Conservation (phyloP, 2,329 filamentous ascomycete genomes). For the Neofusicoccum cordaticola region DNA sequence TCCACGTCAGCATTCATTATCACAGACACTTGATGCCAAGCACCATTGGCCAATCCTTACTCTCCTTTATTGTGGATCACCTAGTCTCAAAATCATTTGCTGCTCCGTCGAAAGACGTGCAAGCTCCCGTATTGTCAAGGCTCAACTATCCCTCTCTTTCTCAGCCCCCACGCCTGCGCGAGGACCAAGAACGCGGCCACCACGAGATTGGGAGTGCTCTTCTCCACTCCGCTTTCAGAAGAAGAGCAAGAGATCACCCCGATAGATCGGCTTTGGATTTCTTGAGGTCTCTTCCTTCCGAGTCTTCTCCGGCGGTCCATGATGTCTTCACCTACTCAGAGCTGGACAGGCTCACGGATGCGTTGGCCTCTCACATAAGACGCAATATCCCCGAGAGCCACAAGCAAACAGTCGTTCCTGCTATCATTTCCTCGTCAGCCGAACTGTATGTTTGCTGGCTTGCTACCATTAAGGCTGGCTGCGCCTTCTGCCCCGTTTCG, state of each 20-base stretch:
- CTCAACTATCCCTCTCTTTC: slow-evolving; percentile 14
- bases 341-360: slow-evolving; percentile 15
- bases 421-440: slow-evolving; percentile 45
- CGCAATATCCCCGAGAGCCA: background rate
- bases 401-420: slow-evolving; percentile 3
- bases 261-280: slow-evolving; percentile 14
- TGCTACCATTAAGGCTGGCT: slow-evolving; percentile 70
- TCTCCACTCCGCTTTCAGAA: slow-evolving; percentile 1
- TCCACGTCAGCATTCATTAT: slow-evolving; percentile 5
- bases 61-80: background rate
- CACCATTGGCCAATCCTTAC: slow-evolving; percentile 3
- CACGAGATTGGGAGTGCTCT: background rate
- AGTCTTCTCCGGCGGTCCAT: background rate
- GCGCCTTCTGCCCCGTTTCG: slow-evolving; percentile 75
- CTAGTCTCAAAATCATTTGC: background rate
- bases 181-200: background rate
- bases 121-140: background rate
- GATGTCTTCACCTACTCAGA: slow-evolving; percentile 8
- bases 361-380: background rate
- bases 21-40: slow-evolving; percentile 1
- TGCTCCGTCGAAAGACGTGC: background rate
- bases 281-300: background rate
- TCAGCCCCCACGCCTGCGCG: slow-evolving; percentile 3
- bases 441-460: slow-evolving; percentile 72
- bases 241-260: slow-evolving; percentile 5